Base-by-base conservation (phyloP, 768 basidiomycete species). In the Chlorophyllum brunneum region DNA sequence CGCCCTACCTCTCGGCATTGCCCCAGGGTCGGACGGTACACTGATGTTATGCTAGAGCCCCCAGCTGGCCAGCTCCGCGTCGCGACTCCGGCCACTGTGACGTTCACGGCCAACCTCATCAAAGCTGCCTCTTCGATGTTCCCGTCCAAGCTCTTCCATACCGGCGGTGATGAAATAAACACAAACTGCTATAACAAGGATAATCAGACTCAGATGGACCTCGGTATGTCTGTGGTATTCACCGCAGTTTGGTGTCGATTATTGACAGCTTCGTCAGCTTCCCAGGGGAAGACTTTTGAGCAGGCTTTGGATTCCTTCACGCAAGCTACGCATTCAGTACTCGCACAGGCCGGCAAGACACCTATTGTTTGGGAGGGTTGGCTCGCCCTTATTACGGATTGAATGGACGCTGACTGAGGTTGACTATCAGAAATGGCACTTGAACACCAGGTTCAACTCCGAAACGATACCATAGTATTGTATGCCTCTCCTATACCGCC, bases 121-220 rank as follows among this genome's bases (percentile, higher is more conserved):
- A 67, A 65, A 0, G 68, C 78, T 0, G 74, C 82, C 10, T 81
- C 84, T 0, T 61, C 67, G 15, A 68, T 74, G 22, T 63, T 88
- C 2, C 78, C 81, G 0, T 80, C 81, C 2, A 72, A 60, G n/a
- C 73, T 88, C 55, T 83, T 94, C 58, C 80, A 81, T 57, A 88
- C 89, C 0, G 92, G 92, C 0, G 92, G 92, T 0, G 92, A 93
- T 56, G 90, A 92, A 59, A 63, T 92, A 54, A 92, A 92, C 54
- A 63, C 66, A 2, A 72, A 72, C 11, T 89, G 88, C 63, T 92
- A 89, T 58, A 63, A 64, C 2, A 62, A 85, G 16, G 91, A 93
- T 61, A 60, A 70, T 1, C 65, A 72, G 56, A 87, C 87, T 0
- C 80, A 83, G 56, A 65, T 69, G 0, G 77, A 79, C 2, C 70